Evolutionary conservation across 768 basidiomycete species (phyloP).

Genomic region (Nevesoporus exiguus): DNA sequence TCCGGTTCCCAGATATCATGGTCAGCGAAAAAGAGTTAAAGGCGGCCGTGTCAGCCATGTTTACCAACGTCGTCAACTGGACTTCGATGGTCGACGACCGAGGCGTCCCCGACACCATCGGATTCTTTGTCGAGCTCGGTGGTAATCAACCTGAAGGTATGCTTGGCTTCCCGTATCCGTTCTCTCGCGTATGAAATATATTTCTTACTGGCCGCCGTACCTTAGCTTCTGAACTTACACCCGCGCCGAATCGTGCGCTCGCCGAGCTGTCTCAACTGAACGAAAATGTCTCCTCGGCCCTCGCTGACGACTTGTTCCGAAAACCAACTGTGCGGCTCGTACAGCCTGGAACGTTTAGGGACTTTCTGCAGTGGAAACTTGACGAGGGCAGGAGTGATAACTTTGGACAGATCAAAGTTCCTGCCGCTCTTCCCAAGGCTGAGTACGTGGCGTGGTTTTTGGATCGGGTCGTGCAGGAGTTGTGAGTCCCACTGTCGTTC

Average conservation of each 20-base stretch:
- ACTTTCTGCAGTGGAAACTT: conserved; percentile 14
- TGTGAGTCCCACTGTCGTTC: neutral
- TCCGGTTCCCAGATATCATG: conserved; percentile 13
- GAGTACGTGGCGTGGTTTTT: conserved; percentile 12
- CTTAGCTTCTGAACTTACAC: neutral
- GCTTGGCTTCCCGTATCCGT: neutral
- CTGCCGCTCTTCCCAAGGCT: conserved; percentile 17
- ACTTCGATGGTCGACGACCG: conserved; percentile 7
- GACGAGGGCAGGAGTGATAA: conserved; percentile 7
- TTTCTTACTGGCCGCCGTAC: neutral
- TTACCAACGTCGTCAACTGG: conserved; percentile 2
- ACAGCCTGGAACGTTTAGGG: conserved; percentile 20
- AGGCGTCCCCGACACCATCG: conserved; percentile 1
- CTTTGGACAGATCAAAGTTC: conserved; percentile 21
- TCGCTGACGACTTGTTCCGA: neutral
- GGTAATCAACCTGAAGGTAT: neutral
- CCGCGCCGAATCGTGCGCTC: conserved; percentile 5
- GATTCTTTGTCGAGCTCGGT: conserved; percentile 16
- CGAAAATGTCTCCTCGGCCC: neutral
- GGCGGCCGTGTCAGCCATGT: neutral
- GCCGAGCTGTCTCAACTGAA: neutral
- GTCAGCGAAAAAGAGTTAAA: conserved; percentile 13
- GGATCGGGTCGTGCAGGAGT: conserved; percentile 16
- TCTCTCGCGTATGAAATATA: neutral
- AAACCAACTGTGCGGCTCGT: conserved; percentile 24